phyloP scores from a whole-genome alignment of 2,329 filamentous ascomycete species.

The Claviceps sp. region DNA sequence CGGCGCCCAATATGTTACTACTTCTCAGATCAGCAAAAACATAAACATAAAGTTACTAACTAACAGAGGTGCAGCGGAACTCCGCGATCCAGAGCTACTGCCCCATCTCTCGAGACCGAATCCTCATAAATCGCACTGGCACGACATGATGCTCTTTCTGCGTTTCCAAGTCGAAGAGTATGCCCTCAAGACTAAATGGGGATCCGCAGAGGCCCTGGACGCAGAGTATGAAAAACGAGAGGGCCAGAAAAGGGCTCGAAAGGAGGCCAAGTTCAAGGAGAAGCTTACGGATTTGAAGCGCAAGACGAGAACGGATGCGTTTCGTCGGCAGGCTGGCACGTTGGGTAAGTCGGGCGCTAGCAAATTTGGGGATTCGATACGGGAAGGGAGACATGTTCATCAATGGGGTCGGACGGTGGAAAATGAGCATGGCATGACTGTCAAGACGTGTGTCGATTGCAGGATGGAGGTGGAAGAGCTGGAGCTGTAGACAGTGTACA shows the following conservation, averaged over 20 bases:
- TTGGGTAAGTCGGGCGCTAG: constrained; percentile 38
- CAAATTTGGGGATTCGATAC: constrained; percentile 67
- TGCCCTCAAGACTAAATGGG: constrained; percentile 84
- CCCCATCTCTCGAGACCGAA: constrained; percentile 84
- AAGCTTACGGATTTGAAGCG: constrained; percentile 87
- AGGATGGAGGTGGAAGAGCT: constrained; percentile 69
- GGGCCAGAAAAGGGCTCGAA: constrained; percentile 66
- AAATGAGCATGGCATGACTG: constrained; percentile 57
- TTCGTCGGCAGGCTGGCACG: constrained; percentile 54
- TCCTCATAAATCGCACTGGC: constrained; percentile 90
- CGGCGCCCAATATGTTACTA: too few relatives aligned
- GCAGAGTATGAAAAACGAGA: constrained; percentile 75
- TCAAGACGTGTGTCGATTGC: constrained; percentile 68
- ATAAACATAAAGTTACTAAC: neutral
- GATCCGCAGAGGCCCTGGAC: constrained; percentile 70
- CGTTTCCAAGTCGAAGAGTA: constrained; percentile 92
- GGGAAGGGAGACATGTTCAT: constrained; percentile 66
- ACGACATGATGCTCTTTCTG: constrained; percentile 97
- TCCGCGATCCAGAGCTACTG: constrained; percentile 76
- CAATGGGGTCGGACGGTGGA: constrained; percentile 67
- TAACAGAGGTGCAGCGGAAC: constrained; percentile 47
- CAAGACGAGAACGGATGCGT: constrained; percentile 82
- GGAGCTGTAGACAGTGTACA: constrained; percentile 35
- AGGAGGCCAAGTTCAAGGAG: constrained; percentile 82
- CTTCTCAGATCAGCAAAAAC: neutral